These are phyloP conservation scores for Ulvella scutata DNA, from an alignment of 139 green algal species.

Conservation along the genomic window DNA sequence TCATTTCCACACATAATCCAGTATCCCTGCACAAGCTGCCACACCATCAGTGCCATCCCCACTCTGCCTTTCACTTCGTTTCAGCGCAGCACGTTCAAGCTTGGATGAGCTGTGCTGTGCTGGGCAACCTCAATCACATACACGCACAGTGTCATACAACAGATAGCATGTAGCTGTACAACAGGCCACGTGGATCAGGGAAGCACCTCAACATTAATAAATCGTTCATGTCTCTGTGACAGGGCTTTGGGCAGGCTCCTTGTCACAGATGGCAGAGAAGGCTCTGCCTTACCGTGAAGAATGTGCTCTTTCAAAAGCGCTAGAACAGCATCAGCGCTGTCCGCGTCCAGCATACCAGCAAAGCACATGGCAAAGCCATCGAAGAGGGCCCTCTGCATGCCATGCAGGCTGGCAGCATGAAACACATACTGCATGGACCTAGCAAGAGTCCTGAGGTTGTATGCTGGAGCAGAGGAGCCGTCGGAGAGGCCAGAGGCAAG, in stretches of 20 bases:
- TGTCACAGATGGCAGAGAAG: neutral
- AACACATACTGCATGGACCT: slow-evolving; percentile 78
- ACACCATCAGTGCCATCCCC: neutral
- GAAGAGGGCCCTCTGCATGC: slow-evolving; percentile 70
- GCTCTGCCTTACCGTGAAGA: neutral
- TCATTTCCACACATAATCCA: neutral
- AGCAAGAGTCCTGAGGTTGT: slow-evolving; percentile 85
- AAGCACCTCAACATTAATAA: neutral
- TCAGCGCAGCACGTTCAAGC: too few relatives aligned
- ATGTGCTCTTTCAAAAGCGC: slow-evolving; percentile 20
- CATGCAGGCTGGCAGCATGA: slow-evolving; percentile 54
- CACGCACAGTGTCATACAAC: too few relatives aligned
- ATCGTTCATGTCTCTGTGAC: neutral
- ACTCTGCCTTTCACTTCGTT: too few relatives aligned
- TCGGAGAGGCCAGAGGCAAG: slow-evolving; percentile 39
- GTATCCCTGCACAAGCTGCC: neutral
- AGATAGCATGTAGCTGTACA: too few relatives aligned
- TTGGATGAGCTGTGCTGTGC: too few relatives aligned
- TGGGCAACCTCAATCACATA: too few relatives aligned
- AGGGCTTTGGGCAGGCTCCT: neutral
- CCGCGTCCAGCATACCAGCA: slow-evolving; percentile 58
- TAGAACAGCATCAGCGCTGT: slow-evolving; percentile 18
- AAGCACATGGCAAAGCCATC: slow-evolving; percentile 94
- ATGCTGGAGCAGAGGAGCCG: slow-evolving; percentile 71
- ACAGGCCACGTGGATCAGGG: neutral